Evolutionary conservation across 345 rosid genomes (phyloP).

Genomic region (Fremontodendron californicum): DNA sequence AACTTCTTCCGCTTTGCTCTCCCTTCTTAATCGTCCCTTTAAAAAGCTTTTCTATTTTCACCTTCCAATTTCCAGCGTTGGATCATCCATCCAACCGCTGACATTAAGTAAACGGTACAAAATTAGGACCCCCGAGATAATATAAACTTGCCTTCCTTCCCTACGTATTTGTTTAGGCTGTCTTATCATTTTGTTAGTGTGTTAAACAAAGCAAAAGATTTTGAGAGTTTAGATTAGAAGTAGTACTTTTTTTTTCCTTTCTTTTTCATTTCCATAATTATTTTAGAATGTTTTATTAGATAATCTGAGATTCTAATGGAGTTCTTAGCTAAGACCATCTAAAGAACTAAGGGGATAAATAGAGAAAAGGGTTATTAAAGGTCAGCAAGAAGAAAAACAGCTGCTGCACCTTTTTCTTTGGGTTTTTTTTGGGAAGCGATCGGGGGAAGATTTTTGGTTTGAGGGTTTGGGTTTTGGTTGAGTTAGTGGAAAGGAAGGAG

Average conservation of each 20-base stretch:
- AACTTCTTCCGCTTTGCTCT: not conserved
- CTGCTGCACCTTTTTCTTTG: not conserved
- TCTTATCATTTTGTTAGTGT: not conserved
- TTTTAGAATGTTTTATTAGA: not conserved
- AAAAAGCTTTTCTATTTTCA: constrained; percentile 12
- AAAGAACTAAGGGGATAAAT: constrained; percentile 13
- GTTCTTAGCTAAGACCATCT: constrained; percentile 12
- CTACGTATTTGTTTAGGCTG: not conserved
- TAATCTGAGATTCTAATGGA: constrained; percentile 1
- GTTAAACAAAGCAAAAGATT: constrained; percentile 2
- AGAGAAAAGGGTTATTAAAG: constrained; percentile 1
- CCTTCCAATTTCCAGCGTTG: constrained; percentile 30
- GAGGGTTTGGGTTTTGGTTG: not conserved
- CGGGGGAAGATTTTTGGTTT: not conserved
- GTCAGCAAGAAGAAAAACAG: constrained; percentile 2
- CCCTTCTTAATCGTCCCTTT: not conserved
- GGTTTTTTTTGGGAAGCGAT: not conserved
- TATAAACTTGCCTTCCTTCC: not conserved
- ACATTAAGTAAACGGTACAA: not conserved
- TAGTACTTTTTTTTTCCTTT: not conserved
- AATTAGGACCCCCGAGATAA: not conserved
- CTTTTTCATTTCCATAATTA: not conserved
- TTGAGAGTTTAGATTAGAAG: not conserved
- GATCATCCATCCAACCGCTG: constrained; percentile 22
- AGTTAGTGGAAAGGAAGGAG: not conserved